Percentiles rank a stretch among this genome's conserved stretches.
Conservation (phyloP, 768 basidiomycete genomes). For the Boletus huronensis region DNA sequence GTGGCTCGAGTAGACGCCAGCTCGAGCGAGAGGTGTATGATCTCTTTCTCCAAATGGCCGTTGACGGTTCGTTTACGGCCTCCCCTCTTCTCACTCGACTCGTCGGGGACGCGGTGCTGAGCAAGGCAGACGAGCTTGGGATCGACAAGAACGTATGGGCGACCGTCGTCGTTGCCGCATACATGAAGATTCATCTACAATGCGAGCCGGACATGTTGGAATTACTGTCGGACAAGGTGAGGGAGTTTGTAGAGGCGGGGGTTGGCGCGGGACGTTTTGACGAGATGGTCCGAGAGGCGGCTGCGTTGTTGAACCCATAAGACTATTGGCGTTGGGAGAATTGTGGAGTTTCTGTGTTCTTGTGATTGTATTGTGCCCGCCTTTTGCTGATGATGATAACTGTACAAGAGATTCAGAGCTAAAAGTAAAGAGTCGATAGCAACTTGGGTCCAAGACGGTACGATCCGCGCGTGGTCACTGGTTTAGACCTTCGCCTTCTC, state of each 20-base stretch:
- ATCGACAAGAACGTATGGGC: conserved; percentile 43
- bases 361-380: background rate
- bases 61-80: conserved; percentile 48
- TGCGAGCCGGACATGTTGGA: conserved; percentile 40
- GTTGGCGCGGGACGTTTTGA: conserved; percentile 11
- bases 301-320: conserved; percentile 1
- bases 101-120: conserved; percentile 35
- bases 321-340: background rate
- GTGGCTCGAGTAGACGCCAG: background rate
- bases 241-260: conserved; percentile 35
- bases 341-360: background rate
- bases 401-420: too few species aligned
- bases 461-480: too few species aligned
- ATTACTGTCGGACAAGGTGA: conserved; percentile 40
- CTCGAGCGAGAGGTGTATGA: conserved; percentile 30
- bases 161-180: conserved; percentile 47
- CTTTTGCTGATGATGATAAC: background rate
- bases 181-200: conserved; percentile 37
- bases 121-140: conserved; percentile 29
- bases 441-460: too few species aligned
- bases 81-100: conserved; percentile 32
- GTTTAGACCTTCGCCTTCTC: too few species aligned
- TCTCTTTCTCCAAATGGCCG: conserved; percentile 39
- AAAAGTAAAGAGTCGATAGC: too few species aligned
- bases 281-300: conserved; percentile 18